These are phyloP conservation scores for Lachnellula hyalina DNA, from an alignment of 2,329 filamentous ascomycete genomes.

Conservation along the genomic window DNA sequence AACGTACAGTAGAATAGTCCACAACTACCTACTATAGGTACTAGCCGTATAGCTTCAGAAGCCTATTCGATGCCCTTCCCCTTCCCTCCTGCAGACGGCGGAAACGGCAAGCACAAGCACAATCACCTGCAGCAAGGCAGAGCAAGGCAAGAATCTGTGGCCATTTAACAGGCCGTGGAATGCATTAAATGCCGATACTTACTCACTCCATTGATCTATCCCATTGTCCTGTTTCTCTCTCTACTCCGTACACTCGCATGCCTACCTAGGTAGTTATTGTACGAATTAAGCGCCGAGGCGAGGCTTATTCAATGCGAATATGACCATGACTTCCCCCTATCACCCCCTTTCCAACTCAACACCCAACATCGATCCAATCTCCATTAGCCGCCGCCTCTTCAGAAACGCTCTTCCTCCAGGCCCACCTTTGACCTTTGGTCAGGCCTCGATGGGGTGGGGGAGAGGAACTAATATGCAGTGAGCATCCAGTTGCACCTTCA, in stretches of 20 bases:
- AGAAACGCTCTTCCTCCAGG: too few species aligned
- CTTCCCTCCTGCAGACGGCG: background rate
- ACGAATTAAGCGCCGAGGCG: background rate
- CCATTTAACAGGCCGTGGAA: constrained; percentile 5
- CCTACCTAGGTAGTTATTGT: too few species aligned
- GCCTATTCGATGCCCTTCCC: constrained; percentile 7
- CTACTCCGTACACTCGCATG: too few species aligned
- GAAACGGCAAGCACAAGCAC: background rate
- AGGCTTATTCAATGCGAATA: too few species aligned
- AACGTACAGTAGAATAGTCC: background rate
- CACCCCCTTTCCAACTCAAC: too few species aligned
- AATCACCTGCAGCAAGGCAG: constrained; percentile 8
- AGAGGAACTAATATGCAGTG: background rate
- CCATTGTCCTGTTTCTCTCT: too few species aligned
- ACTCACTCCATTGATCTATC: background rate
- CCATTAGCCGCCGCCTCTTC: background rate
- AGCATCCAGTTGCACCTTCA: background rate
- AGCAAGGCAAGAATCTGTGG: constrained; percentile 2
- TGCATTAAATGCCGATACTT: background rate
- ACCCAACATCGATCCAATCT: too few species aligned
- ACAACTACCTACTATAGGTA: background rate
- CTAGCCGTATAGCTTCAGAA: background rate
- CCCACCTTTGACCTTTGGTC: background rate
- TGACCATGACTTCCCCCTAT: too few species aligned
- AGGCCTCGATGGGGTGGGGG: too few species aligned